Base-by-base conservation (phyloP, 257 asterid species). In the Salvia splendens region DNA sequence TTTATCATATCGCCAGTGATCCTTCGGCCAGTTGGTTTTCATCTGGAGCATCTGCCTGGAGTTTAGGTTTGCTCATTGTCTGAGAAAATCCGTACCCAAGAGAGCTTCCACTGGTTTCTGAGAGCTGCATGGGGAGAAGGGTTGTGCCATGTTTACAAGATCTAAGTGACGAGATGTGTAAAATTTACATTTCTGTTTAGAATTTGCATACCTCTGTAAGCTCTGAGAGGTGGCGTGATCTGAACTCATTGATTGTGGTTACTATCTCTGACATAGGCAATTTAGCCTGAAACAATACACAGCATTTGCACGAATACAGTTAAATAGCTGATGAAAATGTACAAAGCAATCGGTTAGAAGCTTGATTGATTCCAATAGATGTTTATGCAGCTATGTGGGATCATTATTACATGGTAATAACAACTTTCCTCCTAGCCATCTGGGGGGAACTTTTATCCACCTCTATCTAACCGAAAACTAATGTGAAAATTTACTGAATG, bases 161-260 rank as follows among this genome's bases (percentile, higher is more conserved):
- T 8, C 61, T 28, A 32, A 56, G 41, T 20, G 24, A n/a, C 12
- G 42, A 38, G 42, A 45, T 4, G 28, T 62, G 10, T 4, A 24
- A 64, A 12, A 35, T 45, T 35, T 33, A 56, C 15, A 54, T 12
- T 45, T 52, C 52, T 35, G 69, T 14, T 55, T 50, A 0, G 56
- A 67, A 33, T 64, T 45, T 49, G 71, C 72, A 24, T 83, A 91
- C 98, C 97, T 94, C 99, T 2, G 96, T 84, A 9, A 94, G 96
- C 89, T 94, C 99, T 28, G 99, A 84, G 68, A 94, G 96, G 78
- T 94, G 99, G 71, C 96, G 98, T 49, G 96, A 80, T 79, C 99
- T 89, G 62, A 91, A 94, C 79, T 94, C 99, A 3, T 94, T 94
- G 60, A 94, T 91, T 14, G 99, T 81, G 61, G 99, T 83, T 5